A percentile compares a stretch with the other conserved stretches of the same genome.
Evolutionary conservation across 2,329 filamentous ascomycete species (phyloP).

Genomic region (Biscogniauxia sp.): DNA sequence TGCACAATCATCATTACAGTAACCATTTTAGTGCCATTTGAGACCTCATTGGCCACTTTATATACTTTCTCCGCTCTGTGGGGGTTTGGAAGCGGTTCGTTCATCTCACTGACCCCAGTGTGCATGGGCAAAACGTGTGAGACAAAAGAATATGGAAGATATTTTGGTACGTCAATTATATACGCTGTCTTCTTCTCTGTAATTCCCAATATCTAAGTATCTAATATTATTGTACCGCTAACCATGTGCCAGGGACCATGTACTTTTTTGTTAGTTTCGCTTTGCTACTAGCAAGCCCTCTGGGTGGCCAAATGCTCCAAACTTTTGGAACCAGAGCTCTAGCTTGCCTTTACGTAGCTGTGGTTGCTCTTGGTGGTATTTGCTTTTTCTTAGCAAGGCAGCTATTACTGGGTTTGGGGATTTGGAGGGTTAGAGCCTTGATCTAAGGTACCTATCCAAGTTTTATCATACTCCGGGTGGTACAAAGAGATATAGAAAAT

Average conservation of each 20-base stretch:
- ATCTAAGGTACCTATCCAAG: too few species aligned
- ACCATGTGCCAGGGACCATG: constrained; percentile 30
- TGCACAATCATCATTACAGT: constrained; percentile 44
- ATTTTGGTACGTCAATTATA: constrained; percentile 32
- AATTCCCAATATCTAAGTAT: too few species aligned
- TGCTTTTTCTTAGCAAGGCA: constrained; percentile 23
- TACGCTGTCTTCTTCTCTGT: too few species aligned
- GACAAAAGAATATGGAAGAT: constrained; percentile 45
- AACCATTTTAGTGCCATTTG: constrained; percentile 44
- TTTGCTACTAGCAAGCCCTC: constrained; percentile 43
- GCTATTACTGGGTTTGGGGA: too few species aligned
- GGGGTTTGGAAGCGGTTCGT: constrained; percentile 48
- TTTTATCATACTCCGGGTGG: too few species aligned
- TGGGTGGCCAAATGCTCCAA: constrained; percentile 45
- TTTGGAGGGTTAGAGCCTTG: too few species aligned
- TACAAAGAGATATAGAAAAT: too few species aligned
- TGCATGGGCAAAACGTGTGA: constrained; percentile 30
- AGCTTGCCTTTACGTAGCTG: constrained; percentile 44
- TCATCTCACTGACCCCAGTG: constrained; percentile 39
- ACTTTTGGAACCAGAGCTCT: constrained; percentile 41
- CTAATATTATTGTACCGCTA: too few species aligned
- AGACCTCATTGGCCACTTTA: constrained; percentile 37
- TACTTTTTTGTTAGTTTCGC: constrained; percentile 46
- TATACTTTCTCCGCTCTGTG: constrained; percentile 46
- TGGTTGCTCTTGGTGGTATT: constrained; percentile 37